Evolutionary conservation across 1,284 basidiomycete genomes (phyloP), one percentile per base, ranked within the genome.

Genomic region (Fomitopsis betulina): DNA sequence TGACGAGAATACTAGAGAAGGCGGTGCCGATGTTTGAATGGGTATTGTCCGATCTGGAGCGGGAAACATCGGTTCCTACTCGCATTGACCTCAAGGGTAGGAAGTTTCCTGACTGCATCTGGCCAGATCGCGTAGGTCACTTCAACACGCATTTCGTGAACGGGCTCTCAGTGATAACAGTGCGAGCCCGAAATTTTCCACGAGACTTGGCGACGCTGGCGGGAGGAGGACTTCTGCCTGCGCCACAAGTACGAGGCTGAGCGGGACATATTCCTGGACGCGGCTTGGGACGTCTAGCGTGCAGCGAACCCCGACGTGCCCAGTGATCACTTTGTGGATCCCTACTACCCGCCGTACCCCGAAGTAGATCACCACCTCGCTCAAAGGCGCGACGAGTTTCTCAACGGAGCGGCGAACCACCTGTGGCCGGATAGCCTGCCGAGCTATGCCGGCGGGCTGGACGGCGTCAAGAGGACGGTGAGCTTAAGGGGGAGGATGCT

Each of bases 401-500:
- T 43, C 19, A 23, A 23, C 23, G 12, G 5, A 5, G 19, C 19
- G 19, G 42, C n/a, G 7, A 13, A 43, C 5, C 42, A 23, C 12
- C 39, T 40, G 39, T 43, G 42, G 42, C 42, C 42, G 21, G 42
- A 43, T 25, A 43, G 42, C 42, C 19, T 23, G 19, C 19, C 42
- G 19, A 43, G 42, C 21, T 43, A 43, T 23, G 3, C n/a, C 23
- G 42, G 42, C 7, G 42, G 42, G 21, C 21, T 43, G 42, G 21
- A 25, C 21, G 42, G 12, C 10, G 42, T 43, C 21, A 43, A 43
- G 42, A 43, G 40, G 7, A n/a, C 54, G 1, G 25, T 58, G 17
- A 38, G 53, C 2, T 57, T 71, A 5, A 52, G 57, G 2, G 70
- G 67, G 25, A 54, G 53, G n/a, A 68, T 54, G 2, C 58, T 80